Conservation (phyloP, 2,329 filamentous ascomycete species). For the Colletotrichum eremochloae region DNA sequence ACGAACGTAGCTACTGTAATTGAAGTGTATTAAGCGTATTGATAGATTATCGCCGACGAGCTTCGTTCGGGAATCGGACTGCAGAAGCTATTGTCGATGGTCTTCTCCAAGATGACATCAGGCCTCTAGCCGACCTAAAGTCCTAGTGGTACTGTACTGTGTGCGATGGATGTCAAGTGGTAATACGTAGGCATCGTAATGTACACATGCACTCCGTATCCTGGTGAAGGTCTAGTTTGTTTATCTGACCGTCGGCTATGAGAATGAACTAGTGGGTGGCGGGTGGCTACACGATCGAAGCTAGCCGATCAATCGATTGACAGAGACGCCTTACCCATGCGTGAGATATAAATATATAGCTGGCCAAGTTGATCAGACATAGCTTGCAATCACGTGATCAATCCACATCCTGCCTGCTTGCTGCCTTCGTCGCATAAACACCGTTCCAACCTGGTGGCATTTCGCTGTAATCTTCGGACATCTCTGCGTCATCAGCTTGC, state of each 20-base stretch:
- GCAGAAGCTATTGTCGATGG: conserved; percentile 70
- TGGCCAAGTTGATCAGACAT: not conserved
- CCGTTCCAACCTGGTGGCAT: conserved; percentile 12
- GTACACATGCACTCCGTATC: conserved; percentile 61
- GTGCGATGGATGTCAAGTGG: conserved; percentile 6
- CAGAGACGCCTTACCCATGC: not conserved
- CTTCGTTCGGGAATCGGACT: conserved; percentile 64
- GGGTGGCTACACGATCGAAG: conserved; percentile 32
- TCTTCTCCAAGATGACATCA: conserved; percentile 67
- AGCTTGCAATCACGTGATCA: conserved; percentile 61
- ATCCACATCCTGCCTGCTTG: conserved; percentile 61
- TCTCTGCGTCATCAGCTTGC: conserved; percentile 59
- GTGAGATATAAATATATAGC: not conserved
- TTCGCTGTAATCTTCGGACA: conserved; percentile 42
- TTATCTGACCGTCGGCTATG: conserved; percentile 59
- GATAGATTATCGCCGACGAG: conserved; percentile 63
- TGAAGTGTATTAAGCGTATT: conserved; percentile 62
- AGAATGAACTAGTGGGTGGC: conserved; percentile 60
- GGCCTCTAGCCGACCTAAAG: conserved; percentile 66
- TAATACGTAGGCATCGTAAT: conserved; percentile 52
- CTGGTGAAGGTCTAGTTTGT: conserved; percentile 68
- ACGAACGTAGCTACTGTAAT: conserved; percentile 66
- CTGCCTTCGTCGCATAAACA: not conserved
- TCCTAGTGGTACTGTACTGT: conserved; percentile 59
- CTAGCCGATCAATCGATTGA: not conserved